Evolutionary conservation across 768 basidiomycete genomes (phyloP).

Genomic region (Suillus luteus): DNA sequence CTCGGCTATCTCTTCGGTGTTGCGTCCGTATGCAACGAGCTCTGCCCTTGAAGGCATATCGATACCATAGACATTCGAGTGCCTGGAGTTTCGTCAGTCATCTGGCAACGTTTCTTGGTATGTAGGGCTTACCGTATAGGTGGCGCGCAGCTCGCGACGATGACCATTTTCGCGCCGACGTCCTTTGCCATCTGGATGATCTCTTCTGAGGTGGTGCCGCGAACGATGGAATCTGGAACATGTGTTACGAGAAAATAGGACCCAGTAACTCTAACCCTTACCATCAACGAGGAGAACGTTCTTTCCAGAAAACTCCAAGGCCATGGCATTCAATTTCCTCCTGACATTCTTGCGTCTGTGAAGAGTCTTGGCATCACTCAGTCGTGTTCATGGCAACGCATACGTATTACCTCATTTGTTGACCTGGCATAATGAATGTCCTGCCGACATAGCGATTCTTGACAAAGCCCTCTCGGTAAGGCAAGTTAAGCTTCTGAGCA

Average conservation of each 20-base stretch:
- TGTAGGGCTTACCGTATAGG: constrained; percentile 71
- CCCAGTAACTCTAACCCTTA: constrained; percentile 34
- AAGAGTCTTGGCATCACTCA: constrained; percentile 8
- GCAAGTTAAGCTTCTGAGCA: constrained; percentile 85
- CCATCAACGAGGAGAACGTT: constrained; percentile 96
- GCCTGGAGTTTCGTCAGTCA: constrained; percentile 41
- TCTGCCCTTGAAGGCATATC: constrained; percentile 98
- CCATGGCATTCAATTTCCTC: constrained; percentile 97
- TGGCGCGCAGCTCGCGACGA: constrained; percentile 96
- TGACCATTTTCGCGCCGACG: constrained; percentile 94
- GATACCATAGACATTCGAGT: constrained; percentile 97
- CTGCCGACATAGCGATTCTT: constrained; percentile 98
- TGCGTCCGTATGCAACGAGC: constrained; percentile 84
- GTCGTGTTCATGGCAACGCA: neutral
- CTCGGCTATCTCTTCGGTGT: constrained; percentile 67
- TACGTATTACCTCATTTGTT: constrained; percentile 75
- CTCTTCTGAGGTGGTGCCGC: constrained; percentile 97
- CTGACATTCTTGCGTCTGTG: constrained; percentile 89
- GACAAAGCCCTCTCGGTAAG: constrained; percentile 97
- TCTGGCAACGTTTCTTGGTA: neutral
- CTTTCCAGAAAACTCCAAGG: constrained; percentile 90
- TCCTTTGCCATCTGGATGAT: constrained; percentile 99
- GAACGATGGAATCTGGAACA: constrained; percentile 88
- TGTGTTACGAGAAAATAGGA: neutral
- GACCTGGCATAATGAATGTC: constrained; percentile 99